These are phyloP conservation scores for Retiboletus flavoniger DNA, from an alignment of 1,284 basidiomycete species.

Conservation along the genomic window DNA sequence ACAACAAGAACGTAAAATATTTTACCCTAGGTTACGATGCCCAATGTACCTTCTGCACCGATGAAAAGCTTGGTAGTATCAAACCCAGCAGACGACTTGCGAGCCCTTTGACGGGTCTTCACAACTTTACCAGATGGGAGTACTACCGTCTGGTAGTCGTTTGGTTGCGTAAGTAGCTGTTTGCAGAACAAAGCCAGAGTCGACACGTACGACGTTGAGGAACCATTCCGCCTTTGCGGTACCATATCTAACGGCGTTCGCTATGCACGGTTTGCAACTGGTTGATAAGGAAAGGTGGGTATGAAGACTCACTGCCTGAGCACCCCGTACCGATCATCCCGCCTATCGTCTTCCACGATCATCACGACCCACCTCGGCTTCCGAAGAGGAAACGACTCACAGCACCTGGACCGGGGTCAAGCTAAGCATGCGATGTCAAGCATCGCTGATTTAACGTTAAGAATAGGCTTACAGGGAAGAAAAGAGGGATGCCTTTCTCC, in stretches of 20 bases:
- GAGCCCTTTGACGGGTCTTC: conserved; percentile 70
- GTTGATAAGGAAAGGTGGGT: not conserved
- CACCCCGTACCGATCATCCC: conserved; percentile 59
- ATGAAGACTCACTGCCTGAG: conserved; percentile 47
- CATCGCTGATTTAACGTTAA: not conserved
- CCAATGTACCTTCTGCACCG: conserved; percentile 51
- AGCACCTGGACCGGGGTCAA: conserved; percentile 55
- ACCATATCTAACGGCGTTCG: conserved; percentile 81
- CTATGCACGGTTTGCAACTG: conserved; percentile 34
- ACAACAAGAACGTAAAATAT: too few species aligned
- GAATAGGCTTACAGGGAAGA: conserved; percentile 59
- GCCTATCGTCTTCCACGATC: conserved; percentile 45
- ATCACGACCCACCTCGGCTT: conserved; percentile 9
- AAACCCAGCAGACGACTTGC: conserved; percentile 76
- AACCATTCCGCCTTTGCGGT: conserved; percentile 76
- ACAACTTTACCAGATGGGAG: conserved; percentile 77
- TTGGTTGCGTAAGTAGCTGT: not conserved
- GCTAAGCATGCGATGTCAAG: conserved; percentile 31
- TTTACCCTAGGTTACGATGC: conserved; percentile 73
- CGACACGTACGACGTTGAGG: conserved; percentile 53
- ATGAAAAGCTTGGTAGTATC: conserved; percentile 81
- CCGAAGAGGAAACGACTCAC: conserved; percentile 32
- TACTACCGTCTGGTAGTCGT: conserved; percentile 60
- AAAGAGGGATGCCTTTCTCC: conserved; percentile 64
- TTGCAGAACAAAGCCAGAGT: not conserved